These are phyloP conservation scores for Mycena polygramma DNA, from an alignment of 768 basidiomycete genomes.

Conservation along the genomic window DNA sequence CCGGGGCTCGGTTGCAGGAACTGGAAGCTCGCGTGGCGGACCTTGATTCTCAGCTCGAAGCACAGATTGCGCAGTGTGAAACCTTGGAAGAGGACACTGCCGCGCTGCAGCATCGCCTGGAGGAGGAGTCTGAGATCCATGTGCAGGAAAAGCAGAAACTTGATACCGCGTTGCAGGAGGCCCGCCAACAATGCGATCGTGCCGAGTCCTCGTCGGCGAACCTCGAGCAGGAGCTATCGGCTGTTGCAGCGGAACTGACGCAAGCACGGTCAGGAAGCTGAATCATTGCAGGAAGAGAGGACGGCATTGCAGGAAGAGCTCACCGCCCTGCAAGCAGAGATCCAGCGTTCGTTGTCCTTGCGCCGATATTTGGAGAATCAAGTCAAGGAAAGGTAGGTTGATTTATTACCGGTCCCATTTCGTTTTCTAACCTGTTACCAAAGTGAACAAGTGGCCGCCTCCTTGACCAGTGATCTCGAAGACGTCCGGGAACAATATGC, in stretches of 20 bases:
- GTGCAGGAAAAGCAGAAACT: constrained; percentile 48
- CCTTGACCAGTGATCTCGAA: constrained; percentile 57
- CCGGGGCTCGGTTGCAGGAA: constrained; percentile 19
- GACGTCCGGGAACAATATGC: constrained; percentile 58
- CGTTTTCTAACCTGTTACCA: constrained; percentile 20
- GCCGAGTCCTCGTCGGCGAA: constrained; percentile 51
- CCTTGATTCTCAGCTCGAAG: constrained; percentile 52
- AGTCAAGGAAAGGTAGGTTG: constrained; percentile 69
- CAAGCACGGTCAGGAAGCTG: constrained; percentile 52
- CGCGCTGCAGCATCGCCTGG: constrained; percentile 54
- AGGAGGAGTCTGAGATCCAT: constrained; percentile 52
- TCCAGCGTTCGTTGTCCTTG: constrained; percentile 73
- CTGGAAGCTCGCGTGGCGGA: constrained; percentile 51
- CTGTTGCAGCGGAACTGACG: constrained; percentile 56
- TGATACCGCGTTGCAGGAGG: constrained; percentile 45
- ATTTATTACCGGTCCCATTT: constrained; percentile 6
- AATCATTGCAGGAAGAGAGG: constrained; percentile 64
- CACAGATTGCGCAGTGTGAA: constrained; percentile 53
- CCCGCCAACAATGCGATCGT: constrained; percentile 43
- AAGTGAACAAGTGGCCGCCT: constrained; percentile 63
- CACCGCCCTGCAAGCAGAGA: constrained; percentile 73
- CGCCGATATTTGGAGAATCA: constrained; percentile 74
- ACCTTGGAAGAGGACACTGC: constrained; percentile 53
- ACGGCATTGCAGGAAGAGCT: constrained; percentile 64
- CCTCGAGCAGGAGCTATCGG: constrained; percentile 52